Evolutionary conservation across 768 basidiomycete genomes (phyloP).

Genomic region (Psilocybe azurescens): DNA sequence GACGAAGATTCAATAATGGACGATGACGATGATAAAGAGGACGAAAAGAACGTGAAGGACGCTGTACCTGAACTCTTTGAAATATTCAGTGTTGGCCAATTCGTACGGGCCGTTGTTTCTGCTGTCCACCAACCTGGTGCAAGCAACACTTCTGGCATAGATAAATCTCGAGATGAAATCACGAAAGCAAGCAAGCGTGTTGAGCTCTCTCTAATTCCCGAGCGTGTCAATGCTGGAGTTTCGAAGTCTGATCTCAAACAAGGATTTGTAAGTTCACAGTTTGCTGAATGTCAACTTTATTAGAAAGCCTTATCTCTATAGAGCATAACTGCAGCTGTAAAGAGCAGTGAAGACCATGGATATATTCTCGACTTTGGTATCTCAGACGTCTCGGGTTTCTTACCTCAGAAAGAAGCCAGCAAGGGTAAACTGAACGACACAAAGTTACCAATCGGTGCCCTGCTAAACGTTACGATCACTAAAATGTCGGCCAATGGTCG

Average conservation of each 20-base stretch:
- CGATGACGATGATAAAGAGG: conserved; percentile 54
- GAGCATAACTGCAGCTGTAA: conserved; percentile 79
- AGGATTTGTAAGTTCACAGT: conserved; percentile 68
- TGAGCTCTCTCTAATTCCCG: conserved; percentile 85
- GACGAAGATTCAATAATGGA: conserved; percentile 49
- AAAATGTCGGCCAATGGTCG: conserved; percentile 79
- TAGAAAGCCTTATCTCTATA: conserved; percentile 31
- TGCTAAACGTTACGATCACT: conserved; percentile 70
- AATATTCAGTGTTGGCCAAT: conserved; percentile 87
- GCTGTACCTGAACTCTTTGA: conserved; percentile 71
- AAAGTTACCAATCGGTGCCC: conserved; percentile 62
- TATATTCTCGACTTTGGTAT: conserved; percentile 90
- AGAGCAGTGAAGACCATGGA: conserved; percentile 93
- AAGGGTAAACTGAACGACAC: conserved; percentile 34
- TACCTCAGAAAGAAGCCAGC: conserved; percentile 76
- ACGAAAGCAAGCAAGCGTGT: conserved; percentile 75
- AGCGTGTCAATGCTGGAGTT: conserved; percentile 83
- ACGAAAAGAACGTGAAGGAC: conserved; percentile 38
- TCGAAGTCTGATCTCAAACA: conserved; percentile 75
- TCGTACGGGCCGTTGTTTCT: conserved; percentile 78
- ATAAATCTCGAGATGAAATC: conserved; percentile 70
- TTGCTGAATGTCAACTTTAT: conserved; percentile 13
- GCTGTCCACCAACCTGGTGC: conserved; percentile 71
- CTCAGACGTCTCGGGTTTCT: conserved; percentile 79
- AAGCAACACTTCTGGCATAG: conserved; percentile 58